Base-by-base conservation (phyloP, 2,329 filamentous ascomycete species). In the Neofusicoccum ribis region DNA sequence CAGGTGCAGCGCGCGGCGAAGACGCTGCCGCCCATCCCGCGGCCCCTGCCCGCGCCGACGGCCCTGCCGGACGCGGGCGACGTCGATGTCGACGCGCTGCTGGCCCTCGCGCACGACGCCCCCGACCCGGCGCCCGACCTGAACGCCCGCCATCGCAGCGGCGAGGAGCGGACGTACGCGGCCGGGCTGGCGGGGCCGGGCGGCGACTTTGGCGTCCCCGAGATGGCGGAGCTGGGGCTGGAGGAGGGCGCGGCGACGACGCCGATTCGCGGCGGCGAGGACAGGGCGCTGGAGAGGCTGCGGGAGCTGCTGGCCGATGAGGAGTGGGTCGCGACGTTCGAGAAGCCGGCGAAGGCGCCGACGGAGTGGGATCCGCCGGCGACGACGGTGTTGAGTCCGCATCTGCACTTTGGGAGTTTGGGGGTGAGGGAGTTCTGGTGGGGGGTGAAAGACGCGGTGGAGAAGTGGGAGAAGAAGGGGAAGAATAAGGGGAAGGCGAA, bases 291-390 rank as follows among this genome's bases (percentile, higher is more conserved):
- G 3, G 73, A 82, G 67, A 79, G 79, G 36, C 82, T 93, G 1
- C 80, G 84, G 8, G 77, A 83, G 3, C 85, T 91, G 37, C 83
- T 91, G 66, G 78, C 81, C 2, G 79, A 92, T 67, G 82, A 86
- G 66, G 82, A 86, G 62, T 93, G 91, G 73, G 88, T 87, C 0
- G 89, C 88, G 1, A 91, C 87, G 0, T 93, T 93, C 71, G 85
- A 88, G 72, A 93, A 93, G 74, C 90, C 91, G 1, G 87, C 88
- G 65, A 92, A 90, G 0, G 91, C 88, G 41, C 91, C 91, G 0
- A 89, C 91, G 2, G 88, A 86, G 2, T 92, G 93, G 69, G 84
- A 87, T 43, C 90, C 90, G 0, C 89, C 89, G 72, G 85, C 89
- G 0, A 93, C 91, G 0, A 92, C 89, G 0, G 80, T 93, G 0